phyloP scores from a whole-genome alignment of 2,329 filamentous ascomycete species.

The Phialophora macrospora region DNA sequence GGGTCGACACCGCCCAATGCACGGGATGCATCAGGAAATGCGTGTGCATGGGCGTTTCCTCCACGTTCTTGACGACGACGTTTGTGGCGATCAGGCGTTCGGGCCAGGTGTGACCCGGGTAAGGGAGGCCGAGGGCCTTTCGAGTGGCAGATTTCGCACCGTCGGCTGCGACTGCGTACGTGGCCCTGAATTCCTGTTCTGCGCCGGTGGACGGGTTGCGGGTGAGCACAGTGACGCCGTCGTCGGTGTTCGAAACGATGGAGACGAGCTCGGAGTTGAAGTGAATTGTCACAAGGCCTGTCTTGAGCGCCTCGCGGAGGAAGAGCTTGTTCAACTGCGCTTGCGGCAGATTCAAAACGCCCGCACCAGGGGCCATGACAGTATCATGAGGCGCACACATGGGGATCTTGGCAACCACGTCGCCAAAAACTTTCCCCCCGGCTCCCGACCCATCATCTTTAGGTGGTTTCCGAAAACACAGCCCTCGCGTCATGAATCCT shows the following conservation, averaged over 20 bases:
- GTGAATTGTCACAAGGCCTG: slow-evolving; percentile 22
- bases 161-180: slow-evolving; percentile 23
- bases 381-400: slow-evolving; percentile 21
- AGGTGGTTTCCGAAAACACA: slow-evolving; percentile 21
- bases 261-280: slow-evolving; percentile 24
- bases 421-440: slow-evolving; percentile 21
- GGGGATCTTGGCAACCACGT: slow-evolving; percentile 17
- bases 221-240: slow-evolving; percentile 14
- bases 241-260: slow-evolving; percentile 13
- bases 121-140: slow-evolving; percentile 25
- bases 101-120: slow-evolving; percentile 29
- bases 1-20: slow-evolving; percentile 22
- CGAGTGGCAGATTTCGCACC: slow-evolving; percentile 19
- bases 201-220: background rate
- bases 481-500: slow-evolving; percentile 27
- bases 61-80: slow-evolving; percentile 19
- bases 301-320: slow-evolving; percentile 24
- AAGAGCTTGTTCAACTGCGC: slow-evolving; percentile 23
- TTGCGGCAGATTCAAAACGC: slow-evolving; percentile 24
- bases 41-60: slow-evolving; percentile 7
- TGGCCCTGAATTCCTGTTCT: slow-evolving; percentile 6
- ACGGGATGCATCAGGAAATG: slow-evolving; percentile 19
- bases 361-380: slow-evolving; percentile 9
- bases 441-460: slow-evolving; percentile 22
- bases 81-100: slow-evolving; percentile 27